These are phyloP conservation scores for Microthlaspi erraticum DNA, from an alignment of 345 rosid species.

Conservation along the genomic window DNA sequence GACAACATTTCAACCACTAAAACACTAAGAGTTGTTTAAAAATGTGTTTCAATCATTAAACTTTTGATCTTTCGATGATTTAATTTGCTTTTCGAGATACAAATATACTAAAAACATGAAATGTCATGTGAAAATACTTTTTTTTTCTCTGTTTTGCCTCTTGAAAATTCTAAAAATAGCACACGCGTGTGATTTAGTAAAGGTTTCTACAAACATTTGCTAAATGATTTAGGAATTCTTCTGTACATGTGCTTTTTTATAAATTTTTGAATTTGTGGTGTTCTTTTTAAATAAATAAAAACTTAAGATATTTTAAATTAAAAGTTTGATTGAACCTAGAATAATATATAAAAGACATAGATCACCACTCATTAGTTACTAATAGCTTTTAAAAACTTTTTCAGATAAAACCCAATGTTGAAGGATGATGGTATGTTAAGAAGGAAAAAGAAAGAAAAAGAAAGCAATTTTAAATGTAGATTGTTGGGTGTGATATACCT, in stretches of 20 bases:
- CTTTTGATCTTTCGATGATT: not conserved
- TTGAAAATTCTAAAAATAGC: not conserved
- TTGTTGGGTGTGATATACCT: conserved; percentile 33
- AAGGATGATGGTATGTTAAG: not conserved
- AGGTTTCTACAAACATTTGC: not conserved
- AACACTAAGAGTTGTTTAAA: not conserved
- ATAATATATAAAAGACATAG: too few relatives aligned
- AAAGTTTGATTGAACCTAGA: too few relatives aligned
- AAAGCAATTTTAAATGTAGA: conserved; percentile 3
- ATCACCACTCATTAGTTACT: too few relatives aligned
- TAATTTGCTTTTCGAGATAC: not conserved
- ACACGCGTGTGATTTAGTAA: not conserved
- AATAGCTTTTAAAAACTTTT: too few relatives aligned
- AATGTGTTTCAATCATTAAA: not conserved
- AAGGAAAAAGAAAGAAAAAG: not conserved
- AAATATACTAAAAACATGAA: too few relatives aligned
- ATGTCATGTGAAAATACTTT: not conserved
- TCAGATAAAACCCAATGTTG: not conserved
- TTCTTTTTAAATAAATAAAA: too few relatives aligned
- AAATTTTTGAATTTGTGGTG: not conserved
- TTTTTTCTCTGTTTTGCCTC: not conserved
- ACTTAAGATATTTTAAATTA: too few relatives aligned
- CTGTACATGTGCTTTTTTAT: not conserved
- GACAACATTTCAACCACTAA: conserved; percentile 10
- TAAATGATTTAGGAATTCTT: not conserved